Base-by-base conservation (phyloP, 805 yeast species). In the Saccharomycopsis oosterbeekiorum region DNA sequence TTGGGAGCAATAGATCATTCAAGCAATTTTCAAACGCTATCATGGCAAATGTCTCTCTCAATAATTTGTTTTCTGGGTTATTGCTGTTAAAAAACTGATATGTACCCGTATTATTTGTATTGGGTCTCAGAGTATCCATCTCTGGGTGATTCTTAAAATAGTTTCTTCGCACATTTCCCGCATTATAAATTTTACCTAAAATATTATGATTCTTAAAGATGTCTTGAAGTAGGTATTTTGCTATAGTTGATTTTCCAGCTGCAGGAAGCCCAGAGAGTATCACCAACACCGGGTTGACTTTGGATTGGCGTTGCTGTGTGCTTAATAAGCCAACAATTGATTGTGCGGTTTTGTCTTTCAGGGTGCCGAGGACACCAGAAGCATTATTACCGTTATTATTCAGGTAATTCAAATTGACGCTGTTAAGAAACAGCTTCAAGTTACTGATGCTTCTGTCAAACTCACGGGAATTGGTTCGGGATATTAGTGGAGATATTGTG, bases 381-480 rank as follows among this genome's bases (percentile, higher is more conserved):
- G 34, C n/a, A 47, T 47, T 29, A 29, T 29, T 29, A 47, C 21
- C 6, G 6, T 29, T 29, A 29, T 3, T 29, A 29, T 29, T 29
- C 6, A 6, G 53, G 29, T 29, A 24, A 15, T 15, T 21, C 15
- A 47, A 21, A 24, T 47, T 21, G n/a, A 24, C 53, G 21, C 29
- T 19, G 12, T 47, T 47, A 6, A 47, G 21, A 24, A 47, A 47
- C 34, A 47, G 53, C 14, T 21, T 47, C n/a, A 47, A 47, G 21
- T 47, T 47, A 21, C 53, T 47, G 53, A 47, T 47, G n/a, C 53
- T 47, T 47, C 53, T 15, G 19, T 57, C 57, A 41, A 60, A 60
- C 24, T 60, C 63, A 4, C 37, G 54, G n/a, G 63, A 60, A 41
- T 60, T 60, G 9, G 63, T 60, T 55, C 63, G 40, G 14, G 63